Base-by-base conservation (phyloP, 2,329 filamentous ascomycete species). In the Fusarium lateritium region DNA sequence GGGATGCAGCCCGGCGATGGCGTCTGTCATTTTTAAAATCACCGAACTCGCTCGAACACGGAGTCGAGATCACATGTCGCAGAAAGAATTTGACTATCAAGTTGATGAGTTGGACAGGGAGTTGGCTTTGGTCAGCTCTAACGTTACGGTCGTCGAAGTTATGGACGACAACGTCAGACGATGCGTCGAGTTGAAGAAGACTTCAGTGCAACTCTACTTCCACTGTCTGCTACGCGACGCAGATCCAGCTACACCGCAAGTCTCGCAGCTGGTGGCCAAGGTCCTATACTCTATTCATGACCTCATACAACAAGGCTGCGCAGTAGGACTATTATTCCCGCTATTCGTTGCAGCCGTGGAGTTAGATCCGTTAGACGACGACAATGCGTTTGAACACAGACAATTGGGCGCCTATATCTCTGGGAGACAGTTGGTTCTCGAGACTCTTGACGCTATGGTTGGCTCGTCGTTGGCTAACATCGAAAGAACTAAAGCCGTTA, bases 1-100 rank as follows among this genome's bases (percentile, higher is more conserved):
- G 75, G 83, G 83, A 1, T 85, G 83, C 49, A 84, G 82, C 43
- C 82, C 83, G 0, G 79, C 80, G 19, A 72, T 85, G 34, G 82
- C 83, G 5, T 79, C 80, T 2, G 80, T 85, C 5, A 70, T 85
- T 6, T 83, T 81, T n/a, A 77, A 77, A 0, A 83, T 84, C 22
- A 84, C 82, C 0, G 83, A 85, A 47, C 72, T 85, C 15, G 83
- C 82, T 6, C 76, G 81, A n/a, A 74, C 79, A 7, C 19, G 66
- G 11, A 63, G 24, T 2, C 36, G 58, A 28, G 44, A 49, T 6
- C 28, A 46, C 4, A 56, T 59, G 34, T 55, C 52, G 2, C 17
- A 17, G 2, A n/a, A 24, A 0, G 47, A 57, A 0, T 73, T 70
- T 3, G 50, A 55, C 2, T 1, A 22, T 0, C 60, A 70, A 7